Base-by-base conservation (phyloP, 2,329 filamentous ascomycete genomes). In the Neonectria ditissima region DNA sequence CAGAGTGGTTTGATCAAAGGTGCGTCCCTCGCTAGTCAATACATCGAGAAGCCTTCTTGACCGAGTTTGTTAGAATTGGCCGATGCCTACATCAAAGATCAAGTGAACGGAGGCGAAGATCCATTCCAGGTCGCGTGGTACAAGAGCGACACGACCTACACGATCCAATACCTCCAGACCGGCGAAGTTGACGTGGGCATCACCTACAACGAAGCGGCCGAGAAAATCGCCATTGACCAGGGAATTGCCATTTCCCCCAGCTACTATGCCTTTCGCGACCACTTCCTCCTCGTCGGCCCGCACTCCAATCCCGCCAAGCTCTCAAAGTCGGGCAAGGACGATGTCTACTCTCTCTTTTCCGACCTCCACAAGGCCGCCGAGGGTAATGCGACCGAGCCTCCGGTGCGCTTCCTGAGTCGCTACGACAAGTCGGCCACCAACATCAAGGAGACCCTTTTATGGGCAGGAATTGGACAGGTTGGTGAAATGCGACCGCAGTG, bases 351-450 rank as follows among this genome's bases (percentile, higher is more conserved):
- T n/a, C 80, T 74, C 20, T 81, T 80, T 55, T 73, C 75, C 7
- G 70, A 66, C 13, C 68, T 84, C 6, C 75, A 76, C 22, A 64
- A 73, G 0, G 75, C 77, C 4, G 78, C 78, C 1, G 75, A 80
- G 37, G 75, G 70, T 2, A 73, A 70, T 4, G 65, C 63, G 0
- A 78, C 76, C 0, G 66, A 74, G 2, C 70, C 75, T 0, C 75
- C 77, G 0, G 77, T 82, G 2, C 77, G 80, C 14, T 84, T 83
- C 55, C 69, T 83, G 11, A 79, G 74, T 30, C 77, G 82, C 1
- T 84, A 77, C 53, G 82, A 84, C 64, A 84, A 84, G 68, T 83
- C 81, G 2, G 82, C 82, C 0, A 83, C 81, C 4, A 84, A 83
- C 62, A 82, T 84, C 53, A 83, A 83, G 62, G 83, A 84, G 55